These are phyloP conservation scores for Acacia confusa DNA, from an alignment of 306 rosid species.

Conservation along the genomic window DNA sequence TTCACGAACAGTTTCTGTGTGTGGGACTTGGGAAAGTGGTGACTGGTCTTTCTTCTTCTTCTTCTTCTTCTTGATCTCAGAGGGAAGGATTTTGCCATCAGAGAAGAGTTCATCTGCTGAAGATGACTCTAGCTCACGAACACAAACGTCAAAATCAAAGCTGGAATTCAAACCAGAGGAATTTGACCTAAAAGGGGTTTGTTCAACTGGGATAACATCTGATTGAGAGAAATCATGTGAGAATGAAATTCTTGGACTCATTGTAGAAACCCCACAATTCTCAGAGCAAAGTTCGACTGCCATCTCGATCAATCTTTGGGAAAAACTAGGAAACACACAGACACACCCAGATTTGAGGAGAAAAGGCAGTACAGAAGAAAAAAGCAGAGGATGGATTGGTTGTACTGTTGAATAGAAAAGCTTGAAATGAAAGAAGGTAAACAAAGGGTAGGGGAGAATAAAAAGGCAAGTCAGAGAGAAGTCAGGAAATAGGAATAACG, in stretches of 20 bases:
- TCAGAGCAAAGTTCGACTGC: conserved; percentile 68
- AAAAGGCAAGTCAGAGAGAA: conserved; percentile 4
- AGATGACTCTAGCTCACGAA: conserved; percentile 65
- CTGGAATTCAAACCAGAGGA: conserved; percentile 59
- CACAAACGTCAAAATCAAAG: conserved; percentile 80
- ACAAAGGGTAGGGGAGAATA: conserved; percentile 18
- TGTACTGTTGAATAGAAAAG: conserved; percentile 9
- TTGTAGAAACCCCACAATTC: conserved; percentile 31
- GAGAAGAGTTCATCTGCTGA: conserved; percentile 92
- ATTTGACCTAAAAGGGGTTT: conserved; percentile 62
- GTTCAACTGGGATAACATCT: conserved; percentile 61
- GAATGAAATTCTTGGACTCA: conserved; percentile 83
- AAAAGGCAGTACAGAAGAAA: not conserved
- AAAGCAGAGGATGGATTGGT: conserved; percentile 7
- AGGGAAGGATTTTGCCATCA: conserved; percentile 66
- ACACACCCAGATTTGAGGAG: conserved; percentile 6
- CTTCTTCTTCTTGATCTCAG: conserved; percentile 65
- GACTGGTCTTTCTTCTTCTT: conserved; percentile 21
- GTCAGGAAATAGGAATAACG: not conserved
- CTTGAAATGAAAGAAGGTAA: conserved; percentile 23
- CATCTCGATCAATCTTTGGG: conserved; percentile 37
- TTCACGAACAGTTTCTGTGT: conserved; percentile 13
- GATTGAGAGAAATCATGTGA: conserved; percentile 73
- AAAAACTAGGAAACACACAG: not conserved
- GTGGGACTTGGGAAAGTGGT: conserved; percentile 8